Evolutionary conservation across 2,329 filamentous ascomycete genomes (phyloP), one percentile per base, ranked within the genome.

Genomic region (Lanzia echinophila): DNA sequence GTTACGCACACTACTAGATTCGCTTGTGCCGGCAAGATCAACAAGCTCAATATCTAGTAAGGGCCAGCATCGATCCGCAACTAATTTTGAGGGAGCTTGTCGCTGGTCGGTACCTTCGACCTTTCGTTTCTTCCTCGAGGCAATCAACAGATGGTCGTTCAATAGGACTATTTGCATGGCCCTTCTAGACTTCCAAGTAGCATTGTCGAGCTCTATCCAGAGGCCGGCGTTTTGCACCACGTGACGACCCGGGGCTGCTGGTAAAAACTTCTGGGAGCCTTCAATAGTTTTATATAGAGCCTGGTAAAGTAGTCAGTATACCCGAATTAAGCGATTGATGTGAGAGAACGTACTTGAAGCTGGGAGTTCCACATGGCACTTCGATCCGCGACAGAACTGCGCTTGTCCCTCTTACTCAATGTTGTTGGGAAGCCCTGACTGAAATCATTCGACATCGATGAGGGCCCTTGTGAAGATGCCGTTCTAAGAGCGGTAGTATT

Each of bases 251-350:
- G 88, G 83, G 19, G 90, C 80, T 52, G 91, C 94, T 13, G 94
- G 94, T 11, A 99, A 75, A 66, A 95, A 99, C 69, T 97, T 97
- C 66, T 99, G 94, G 10, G 91, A 96, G 1, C 92, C 92, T 69
- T 97, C 94, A n/a, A 99, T 89, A 42, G 87, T 88, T 73, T 96
- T 97, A 83, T 94, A 99, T 44, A 99, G 74, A 22, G 90, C 86
- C 70, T 95, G 33, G 1, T 3, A 32, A 22, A 10, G 11, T 17
- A 42, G 24, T 63, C 51, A 62, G 53, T 52, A 36, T 36, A 36
- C n/a, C 4, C 24, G 24, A 33, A 3, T 39, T 4, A 43, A 19
- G 15, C 36, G 39, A 6, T 32, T 20, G 6, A 12, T 13, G 46
- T 17, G 31, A 6, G 36, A 32, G 12, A 8, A 28, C 48, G 15